Evolutionary conservation across 345 rosid genomes (phyloP).

Genomic region (Eucalyptus brandiana): DNA sequence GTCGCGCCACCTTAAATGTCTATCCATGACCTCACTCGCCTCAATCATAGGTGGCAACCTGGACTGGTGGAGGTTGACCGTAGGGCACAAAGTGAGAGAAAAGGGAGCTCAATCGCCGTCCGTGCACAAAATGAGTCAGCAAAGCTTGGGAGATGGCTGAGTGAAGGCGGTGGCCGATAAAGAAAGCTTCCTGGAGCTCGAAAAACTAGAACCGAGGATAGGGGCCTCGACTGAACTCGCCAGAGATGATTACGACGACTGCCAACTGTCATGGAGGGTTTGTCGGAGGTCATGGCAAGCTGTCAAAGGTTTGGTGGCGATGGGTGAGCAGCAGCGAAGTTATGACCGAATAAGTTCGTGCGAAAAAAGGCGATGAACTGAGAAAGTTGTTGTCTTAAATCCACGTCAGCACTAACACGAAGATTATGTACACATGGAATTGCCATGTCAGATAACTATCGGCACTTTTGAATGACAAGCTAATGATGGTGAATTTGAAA

Average conservation of each 20-base stretch:
- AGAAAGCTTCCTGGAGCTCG: too few relatives aligned
- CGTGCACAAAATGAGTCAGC: too few relatives aligned
- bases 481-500: neutral
- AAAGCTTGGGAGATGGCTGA: too few relatives aligned
- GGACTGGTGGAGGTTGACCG: neutral
- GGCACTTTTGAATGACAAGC: neutral
- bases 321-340: neutral
- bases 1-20: neutral
- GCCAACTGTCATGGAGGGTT: neutral
- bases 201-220: neutral
- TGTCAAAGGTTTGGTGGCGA: neutral
- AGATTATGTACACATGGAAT: neutral
- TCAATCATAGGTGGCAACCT: neutral
- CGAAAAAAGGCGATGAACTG: neutral
- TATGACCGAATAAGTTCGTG: neutral
- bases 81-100: neutral
- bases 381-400: neutral
- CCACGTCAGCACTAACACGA: neutral
- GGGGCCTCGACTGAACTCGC: neutral
- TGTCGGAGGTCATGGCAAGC: neutral
- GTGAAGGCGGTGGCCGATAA: too few relatives aligned
- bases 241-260: neutral
- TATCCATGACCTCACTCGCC: neutral
- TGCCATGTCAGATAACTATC: neutral
- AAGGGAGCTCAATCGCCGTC: too few relatives aligned